These are phyloP conservation scores for Boletus fagicola DNA, from an alignment of 768 basidiomycete species.

Conservation along the genomic window DNA sequence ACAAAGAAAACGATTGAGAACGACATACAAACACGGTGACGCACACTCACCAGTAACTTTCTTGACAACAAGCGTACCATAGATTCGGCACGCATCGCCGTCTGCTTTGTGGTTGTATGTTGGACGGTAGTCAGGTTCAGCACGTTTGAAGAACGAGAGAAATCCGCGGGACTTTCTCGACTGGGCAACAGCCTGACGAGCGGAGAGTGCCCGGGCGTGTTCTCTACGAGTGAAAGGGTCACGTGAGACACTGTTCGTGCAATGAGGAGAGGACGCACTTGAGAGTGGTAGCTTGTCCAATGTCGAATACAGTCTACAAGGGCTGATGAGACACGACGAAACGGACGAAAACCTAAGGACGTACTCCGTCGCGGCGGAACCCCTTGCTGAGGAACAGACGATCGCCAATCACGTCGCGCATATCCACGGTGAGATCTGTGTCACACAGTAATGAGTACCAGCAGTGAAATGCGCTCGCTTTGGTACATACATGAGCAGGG, in stretches of 20 bases:
- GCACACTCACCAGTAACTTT: constrained; percentile 72
- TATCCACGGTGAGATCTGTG: constrained; percentile 79
- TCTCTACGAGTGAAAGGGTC: constrained; percentile 39
- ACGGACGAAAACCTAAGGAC: constrained; percentile 7
- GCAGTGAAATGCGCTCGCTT: background rate
- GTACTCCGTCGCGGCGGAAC: constrained; percentile 83
- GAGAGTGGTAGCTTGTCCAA: constrained; percentile 74
- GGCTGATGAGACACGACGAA: background rate
- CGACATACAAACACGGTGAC: background rate
- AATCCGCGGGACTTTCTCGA: constrained; percentile 75
- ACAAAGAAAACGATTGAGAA: background rate
- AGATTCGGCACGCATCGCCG: constrained; percentile 81
- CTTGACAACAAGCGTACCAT: constrained; percentile 79
- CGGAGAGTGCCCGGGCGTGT: constrained; percentile 66
- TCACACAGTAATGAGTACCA: background rate
- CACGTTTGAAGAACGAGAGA: constrained; percentile 53
- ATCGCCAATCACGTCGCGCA: constrained; percentile 93
- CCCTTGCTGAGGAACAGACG: constrained; percentile 77
- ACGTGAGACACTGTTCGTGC: background rate
- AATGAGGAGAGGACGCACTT: constrained; percentile 40
- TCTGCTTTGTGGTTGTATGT: constrained; percentile 69
- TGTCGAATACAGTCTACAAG: constrained; percentile 69
- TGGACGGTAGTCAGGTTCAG: constrained; percentile 55
- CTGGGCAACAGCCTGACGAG: constrained; percentile 65
- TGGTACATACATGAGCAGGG: constrained; percentile 82